Percentiles rank a stretch among this genome's conserved stretches.
Conservation (phyloP, 306 rosid genomes). For the Quercus bicolor region DNA sequence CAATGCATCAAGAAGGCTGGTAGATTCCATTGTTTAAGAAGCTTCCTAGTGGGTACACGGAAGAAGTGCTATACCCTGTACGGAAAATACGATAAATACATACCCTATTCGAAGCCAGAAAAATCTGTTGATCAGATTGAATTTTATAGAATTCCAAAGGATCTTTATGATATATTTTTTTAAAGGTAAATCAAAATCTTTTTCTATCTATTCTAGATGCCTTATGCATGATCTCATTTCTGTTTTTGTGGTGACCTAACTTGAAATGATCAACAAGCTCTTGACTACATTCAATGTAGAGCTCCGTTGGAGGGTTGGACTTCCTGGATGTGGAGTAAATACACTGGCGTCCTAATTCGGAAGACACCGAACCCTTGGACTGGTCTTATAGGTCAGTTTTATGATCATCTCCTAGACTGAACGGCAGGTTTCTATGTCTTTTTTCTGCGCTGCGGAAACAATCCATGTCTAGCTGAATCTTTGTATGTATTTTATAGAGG, state of each 20-base stretch:
- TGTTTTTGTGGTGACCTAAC: slow-evolving; percentile 20
- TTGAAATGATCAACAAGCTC: slow-evolving; percentile 56
- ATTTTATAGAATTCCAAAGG: slow-evolving; percentile 68
- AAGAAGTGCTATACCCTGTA: slow-evolving; percentile 80
- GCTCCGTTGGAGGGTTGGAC: slow-evolving; percentile 93
- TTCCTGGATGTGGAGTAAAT: slow-evolving; percentile 87
- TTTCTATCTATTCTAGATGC: slow-evolving; percentile 12
- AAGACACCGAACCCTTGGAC: slow-evolving; percentile 97
- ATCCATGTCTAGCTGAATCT: slow-evolving; percentile 89
- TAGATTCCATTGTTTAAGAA: too few relatives aligned
- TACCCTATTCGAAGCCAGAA: slow-evolving; percentile 82
- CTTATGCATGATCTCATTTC: background rate
- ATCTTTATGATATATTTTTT: slow-evolving; percentile 87
- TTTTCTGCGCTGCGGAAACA: slow-evolving; percentile 88
- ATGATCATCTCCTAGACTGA: slow-evolving; percentile 87
- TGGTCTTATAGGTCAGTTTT: slow-evolving; percentile 93
- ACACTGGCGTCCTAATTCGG: slow-evolving; percentile 90
- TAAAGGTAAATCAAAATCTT: slow-evolving; percentile 49
- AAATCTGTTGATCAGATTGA: slow-evolving; percentile 73
- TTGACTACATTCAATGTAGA: slow-evolving; percentile 79
- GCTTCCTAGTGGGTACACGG: too few relatives aligned
- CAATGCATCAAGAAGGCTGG: slow-evolving; percentile 64
- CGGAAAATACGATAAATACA: slow-evolving; percentile 89
- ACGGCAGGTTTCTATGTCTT: slow-evolving; percentile 88
- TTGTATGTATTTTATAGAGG: slow-evolving; percentile 70